Conservation (phyloP, 148 eudicot species). For the Pharnaceum exiguum region DNA sequence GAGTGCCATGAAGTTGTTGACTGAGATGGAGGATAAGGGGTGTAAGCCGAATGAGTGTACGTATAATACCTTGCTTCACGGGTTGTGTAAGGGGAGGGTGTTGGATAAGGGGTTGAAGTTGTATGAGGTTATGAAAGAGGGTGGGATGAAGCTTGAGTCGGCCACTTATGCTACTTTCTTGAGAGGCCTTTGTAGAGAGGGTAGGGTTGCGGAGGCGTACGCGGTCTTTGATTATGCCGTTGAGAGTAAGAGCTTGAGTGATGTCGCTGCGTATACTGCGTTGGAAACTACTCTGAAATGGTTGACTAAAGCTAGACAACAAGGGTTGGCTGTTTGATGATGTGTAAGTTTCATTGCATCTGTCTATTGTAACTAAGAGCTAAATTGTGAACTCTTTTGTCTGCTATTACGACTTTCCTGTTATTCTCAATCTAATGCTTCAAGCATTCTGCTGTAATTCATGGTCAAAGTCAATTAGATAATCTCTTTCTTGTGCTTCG, state of each 20-base stretch:
- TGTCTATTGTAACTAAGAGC: too few species aligned
- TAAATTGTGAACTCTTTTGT: too few species aligned
- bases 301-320: constrained; percentile 76
- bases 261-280: constrained; percentile 65
- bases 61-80: constrained; percentile 77
- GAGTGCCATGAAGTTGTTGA: constrained; percentile 56
- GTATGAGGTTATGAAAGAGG: constrained; percentile 48
- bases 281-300: constrained; percentile 78
- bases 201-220: constrained; percentile 80
- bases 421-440: too few species aligned
- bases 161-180: constrained; percentile 70
- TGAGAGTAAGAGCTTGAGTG: constrained; percentile 70
- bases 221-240: constrained; percentile 89
- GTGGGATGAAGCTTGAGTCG: constrained; percentile 56
- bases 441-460: too few species aligned
- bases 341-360: constrained; percentile 23
- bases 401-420: too few species aligned
- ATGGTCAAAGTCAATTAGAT: too few species aligned
- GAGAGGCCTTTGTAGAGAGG: constrained; percentile 70
- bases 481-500: too few species aligned
- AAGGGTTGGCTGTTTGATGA: constrained; percentile 67
- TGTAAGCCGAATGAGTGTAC: constrained; percentile 81
- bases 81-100: constrained; percentile 66
- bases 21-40: constrained; percentile 69
- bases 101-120: constrained; percentile 56